Evolutionary conservation across 148 eudicot genomes (phyloP), one percentile per base, ranked within the genome.

Genomic region (Heliamphora exappendiculata): DNA sequence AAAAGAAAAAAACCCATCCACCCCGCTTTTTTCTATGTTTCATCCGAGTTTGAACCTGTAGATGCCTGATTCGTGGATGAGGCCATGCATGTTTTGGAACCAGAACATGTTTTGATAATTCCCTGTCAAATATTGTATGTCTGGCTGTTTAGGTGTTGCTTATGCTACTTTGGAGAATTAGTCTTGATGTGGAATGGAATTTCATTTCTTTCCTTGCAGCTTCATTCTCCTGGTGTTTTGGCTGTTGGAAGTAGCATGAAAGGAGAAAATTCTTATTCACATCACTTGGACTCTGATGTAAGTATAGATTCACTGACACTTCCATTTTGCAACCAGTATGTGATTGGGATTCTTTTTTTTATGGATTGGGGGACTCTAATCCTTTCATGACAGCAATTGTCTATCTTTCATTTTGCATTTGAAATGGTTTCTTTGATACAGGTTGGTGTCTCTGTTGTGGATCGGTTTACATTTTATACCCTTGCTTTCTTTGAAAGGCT

Each of bases 371-470:
- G 16, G 41, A 53, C 59, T 78, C 16, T 41, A 72, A 72, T 72
- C 12, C 60, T 14, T 71, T 19, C 34, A 54, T 51, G 20, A 72
- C 26, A 39, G 1, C 11, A 28, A 14, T 50, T 17, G n/a, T 64
- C 20, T 34, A 47, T 44, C 28, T 41, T 62, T 20, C 26, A 33
- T 75, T 58, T 62, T 36, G 12, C 14, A 3, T 67, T 60, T 42
- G 13, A 47, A 24, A 28, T 64, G 44, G 36, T 79, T 82, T 28
- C 77, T 77, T 36, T 77, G 45, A 39, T 88, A 60, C 88, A 95
- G 98, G 97, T 95, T 79, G 98, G 98, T 76, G 98, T 95, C 78
- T 95, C 98, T 63, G 98, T 95, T 76, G 97, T 95, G 75, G 98
- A 95, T 81, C 97, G 98, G 51, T 95, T 95, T 82, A 95, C 97